Base-by-base conservation (phyloP, 1,139 yeast genomes). In the Zygosaccharomyces sapae region DNA sequence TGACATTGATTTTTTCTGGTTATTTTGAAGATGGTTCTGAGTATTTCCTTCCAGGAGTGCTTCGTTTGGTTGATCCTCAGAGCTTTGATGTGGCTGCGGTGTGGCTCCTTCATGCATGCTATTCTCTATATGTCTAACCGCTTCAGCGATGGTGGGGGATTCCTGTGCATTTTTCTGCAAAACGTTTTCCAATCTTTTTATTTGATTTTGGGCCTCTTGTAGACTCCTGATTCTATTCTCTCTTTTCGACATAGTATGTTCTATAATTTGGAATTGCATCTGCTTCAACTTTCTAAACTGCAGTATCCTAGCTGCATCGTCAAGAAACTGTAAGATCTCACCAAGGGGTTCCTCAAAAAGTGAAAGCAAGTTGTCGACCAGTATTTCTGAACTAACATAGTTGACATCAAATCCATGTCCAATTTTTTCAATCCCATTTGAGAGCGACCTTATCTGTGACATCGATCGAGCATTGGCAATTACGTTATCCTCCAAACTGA, bases 381-480 rank as follows among this genome's bases (percentile, higher is more conserved):
- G 71, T 3, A 82, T 75, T 53, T 83, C 86, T 20, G 90, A 75
- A n/a, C 86, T 77, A 34, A 87, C 76, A 56, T 81, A 86, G 40
- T 82, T 83, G 37, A 86, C 76, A 65, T 90, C 97, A 56, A 86
- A 83, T 0, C 89, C 84, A 62, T 86, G 92, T 0, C 97, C 97
- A 24, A 88, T 77, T 53, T 80, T 80, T 60, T 92, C 97, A 44
- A 89, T 75, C 1, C 77, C 76, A 3, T 73, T 63, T 2, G 79
- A 74, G 38, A 77, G 57, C 34, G 71, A 68, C 30, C 51, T 53
- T 22, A 57, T 51, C 37, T 53, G 52, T 24, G 45, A 45, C 10
- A 47, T 24, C 30, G 49, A 43, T 3, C 47, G 43, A 20, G 53
- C 50, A 12, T 51, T 50, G 7, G 55, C 50, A 18, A 57, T 48